A percentile compares a stretch with the other conserved stretches of the same genome.
Evolutionary conservation across 306 rosid species (phyloP).

Genomic region (Quercus rubra): DNA sequence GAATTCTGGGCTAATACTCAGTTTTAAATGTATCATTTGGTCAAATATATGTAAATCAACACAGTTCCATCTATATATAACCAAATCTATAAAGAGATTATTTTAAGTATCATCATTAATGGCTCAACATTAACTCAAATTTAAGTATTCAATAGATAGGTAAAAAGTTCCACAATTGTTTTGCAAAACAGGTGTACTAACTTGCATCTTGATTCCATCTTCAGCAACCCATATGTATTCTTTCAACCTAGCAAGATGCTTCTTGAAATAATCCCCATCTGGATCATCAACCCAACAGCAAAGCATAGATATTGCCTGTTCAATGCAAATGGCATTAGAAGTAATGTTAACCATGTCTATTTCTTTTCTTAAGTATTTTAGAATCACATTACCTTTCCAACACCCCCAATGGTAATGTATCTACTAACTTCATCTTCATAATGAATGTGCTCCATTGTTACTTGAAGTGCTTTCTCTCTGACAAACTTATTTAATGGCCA

Average conservation of each 20-base stretch:
- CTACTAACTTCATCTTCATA: no score
- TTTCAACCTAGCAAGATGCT: conserved; percentile 30
- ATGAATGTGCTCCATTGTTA: conserved; percentile 14
- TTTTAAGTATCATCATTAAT: no score
- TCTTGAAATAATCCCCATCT: conserved; percentile 28
- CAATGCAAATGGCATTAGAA: neutral
- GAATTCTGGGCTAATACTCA: no score
- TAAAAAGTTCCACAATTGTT: neutral
- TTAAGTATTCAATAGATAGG: neutral
- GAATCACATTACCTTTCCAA: conserved; percentile 27
- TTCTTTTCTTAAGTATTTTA: neutral
- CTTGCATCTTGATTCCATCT: conserved; percentile 41
- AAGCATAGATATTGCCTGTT: conserved; percentile 32
- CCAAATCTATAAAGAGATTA: no score
- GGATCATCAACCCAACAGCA: conserved; percentile 47
- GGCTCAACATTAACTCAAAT: no score
- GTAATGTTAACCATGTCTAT: neutral
- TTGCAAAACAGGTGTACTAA: neutral
- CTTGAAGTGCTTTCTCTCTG: conserved; percentile 24
- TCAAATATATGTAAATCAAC: no score
- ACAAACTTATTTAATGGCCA: conserved; percentile 36
- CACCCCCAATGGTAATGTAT: conserved; percentile 21
- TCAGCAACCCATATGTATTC: conserved; percentile 39
- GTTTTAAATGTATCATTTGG: no score
- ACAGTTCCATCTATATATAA: no score